These are phyloP conservation scores for Aspergillus alliaceus DNA, from an alignment of 2,329 filamentous ascomycete species.

Conservation along the genomic window DNA sequence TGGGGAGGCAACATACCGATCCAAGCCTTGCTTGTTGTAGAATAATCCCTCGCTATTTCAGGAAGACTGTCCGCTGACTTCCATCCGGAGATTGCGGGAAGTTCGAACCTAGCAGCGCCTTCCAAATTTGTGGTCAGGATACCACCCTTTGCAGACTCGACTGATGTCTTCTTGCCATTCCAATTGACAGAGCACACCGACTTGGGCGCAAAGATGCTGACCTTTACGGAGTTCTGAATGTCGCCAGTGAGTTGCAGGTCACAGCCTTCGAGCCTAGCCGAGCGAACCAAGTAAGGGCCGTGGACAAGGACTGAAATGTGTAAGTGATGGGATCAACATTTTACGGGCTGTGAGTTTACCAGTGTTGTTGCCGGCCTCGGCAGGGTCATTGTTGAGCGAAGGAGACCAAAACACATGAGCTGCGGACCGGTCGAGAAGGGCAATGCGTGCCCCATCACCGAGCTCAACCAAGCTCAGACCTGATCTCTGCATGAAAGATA, in stretches of 20 bases:
- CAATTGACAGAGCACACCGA: slow-evolving; percentile 49
- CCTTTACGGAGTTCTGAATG: slow-evolving; percentile 38
- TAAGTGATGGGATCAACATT: not conserved
- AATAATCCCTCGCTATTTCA: slow-evolving; percentile 45
- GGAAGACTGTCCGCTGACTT: slow-evolving; percentile 47
- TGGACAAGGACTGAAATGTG: slow-evolving; percentile 49
- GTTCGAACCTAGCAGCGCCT: slow-evolving; percentile 29
- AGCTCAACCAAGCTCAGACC: slow-evolving; percentile 52
- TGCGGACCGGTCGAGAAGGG: slow-evolving; percentile 54
- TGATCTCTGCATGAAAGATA: slow-evolving; percentile 51
- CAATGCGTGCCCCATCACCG: slow-evolving; percentile 49
- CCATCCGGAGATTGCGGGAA: slow-evolving; percentile 39
- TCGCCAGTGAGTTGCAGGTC: slow-evolving; percentile 50
- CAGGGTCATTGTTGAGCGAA: slow-evolving; percentile 49
- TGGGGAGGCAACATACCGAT: slow-evolving; percentile 26
- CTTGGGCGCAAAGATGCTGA: slow-evolving; percentile 52
- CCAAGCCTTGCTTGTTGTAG: slow-evolving; percentile 26
- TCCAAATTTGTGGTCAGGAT: slow-evolving; percentile 40
- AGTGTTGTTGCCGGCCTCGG: slow-evolving; percentile 47
- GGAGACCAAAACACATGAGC: slow-evolving; percentile 61
- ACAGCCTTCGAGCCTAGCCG: slow-evolving; percentile 38
- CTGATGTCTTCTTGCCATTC: slow-evolving; percentile 46
- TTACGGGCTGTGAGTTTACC: slow-evolving; percentile 27
- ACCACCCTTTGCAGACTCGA: slow-evolving; percentile 30
- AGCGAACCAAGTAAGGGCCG: slow-evolving; percentile 55